phyloP scores from a whole-genome alignment of 257 asterid genomes.

The Capsicum baccatum region DNA sequence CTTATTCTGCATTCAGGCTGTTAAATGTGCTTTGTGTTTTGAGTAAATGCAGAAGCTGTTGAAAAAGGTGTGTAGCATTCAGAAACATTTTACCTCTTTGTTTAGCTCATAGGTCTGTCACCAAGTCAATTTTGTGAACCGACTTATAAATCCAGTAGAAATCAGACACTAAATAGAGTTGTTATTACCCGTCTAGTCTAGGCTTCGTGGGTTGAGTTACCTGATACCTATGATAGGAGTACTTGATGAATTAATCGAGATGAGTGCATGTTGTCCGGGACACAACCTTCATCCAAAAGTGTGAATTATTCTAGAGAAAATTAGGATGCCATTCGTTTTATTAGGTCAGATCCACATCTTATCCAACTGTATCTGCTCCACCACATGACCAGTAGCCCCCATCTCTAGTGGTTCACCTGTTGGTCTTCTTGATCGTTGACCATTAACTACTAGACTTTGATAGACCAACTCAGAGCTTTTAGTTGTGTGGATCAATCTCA shows the following conservation, averaged over 20 bases:
- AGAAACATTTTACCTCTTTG: neutral
- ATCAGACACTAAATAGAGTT: neutral
- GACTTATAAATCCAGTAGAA: neutral
- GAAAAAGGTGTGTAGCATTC: neutral
- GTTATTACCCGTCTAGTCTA: neutral
- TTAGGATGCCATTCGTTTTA: neutral
- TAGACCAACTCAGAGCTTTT: neutral
- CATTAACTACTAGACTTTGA: neutral
- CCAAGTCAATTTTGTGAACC: neutral
- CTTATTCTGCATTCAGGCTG: neutral
- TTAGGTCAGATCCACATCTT: constrained; percentile 9
- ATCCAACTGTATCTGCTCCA: neutral
- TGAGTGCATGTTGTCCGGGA: neutral
- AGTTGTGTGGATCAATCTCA: neutral
- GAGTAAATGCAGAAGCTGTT: constrained; percentile 1
- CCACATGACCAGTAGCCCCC: neutral
- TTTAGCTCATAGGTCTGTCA: neutral
- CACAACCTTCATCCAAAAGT: neutral
- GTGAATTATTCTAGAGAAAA: neutral
- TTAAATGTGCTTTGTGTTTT: neutral
- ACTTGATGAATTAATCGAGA: neutral
- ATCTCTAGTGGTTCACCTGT: constrained; percentile 24
- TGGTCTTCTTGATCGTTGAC: neutral
- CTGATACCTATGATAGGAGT: neutral
- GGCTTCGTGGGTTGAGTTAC: neutral